Evolutionary conservation across 495 filamentous ascomycete genomes (phyloP).

Genomic region (Hyaloscypha bicolor): DNA sequence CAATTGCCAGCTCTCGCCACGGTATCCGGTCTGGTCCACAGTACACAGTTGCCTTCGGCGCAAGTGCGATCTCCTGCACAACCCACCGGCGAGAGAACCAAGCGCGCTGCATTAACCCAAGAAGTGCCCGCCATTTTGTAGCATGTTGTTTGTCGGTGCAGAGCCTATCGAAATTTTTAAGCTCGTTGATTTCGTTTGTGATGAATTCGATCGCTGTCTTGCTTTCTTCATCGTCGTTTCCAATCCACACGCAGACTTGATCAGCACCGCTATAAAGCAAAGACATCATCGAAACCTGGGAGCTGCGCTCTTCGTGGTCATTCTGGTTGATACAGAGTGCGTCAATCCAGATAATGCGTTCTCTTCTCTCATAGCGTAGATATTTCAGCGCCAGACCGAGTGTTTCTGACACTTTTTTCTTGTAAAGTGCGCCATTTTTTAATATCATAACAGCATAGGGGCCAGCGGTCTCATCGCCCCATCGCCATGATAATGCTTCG

Average conservation of each 20-base stretch:
- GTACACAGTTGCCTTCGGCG: not conserved
- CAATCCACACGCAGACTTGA: not conserved
- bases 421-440: not conserved
- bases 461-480: constrained; percentile 29
- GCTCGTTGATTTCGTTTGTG: not conserved
- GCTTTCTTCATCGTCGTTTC: not conserved
- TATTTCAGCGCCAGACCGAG: not conserved
- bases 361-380: not conserved
- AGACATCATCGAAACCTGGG: not conserved
- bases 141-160: not conserved
- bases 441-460: not conserved
- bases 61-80: not conserved
- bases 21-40: not conserved
- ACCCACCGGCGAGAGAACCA: not conserved
- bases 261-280: not conserved
- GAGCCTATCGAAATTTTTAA: not conserved
- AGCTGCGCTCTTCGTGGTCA: not conserved
- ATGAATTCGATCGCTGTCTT: not conserved
- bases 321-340: constrained; percentile 13
- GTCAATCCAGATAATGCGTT: not conserved
- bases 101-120: not conserved
- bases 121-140: not conserved
- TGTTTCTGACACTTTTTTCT: not conserved
- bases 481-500: constrained; percentile 39
- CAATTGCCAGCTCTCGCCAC: too few relatives aligned